phyloP scores from a whole-genome alignment of 1,284 basidiomycete species.

The Rhodotorula sp. region DNA sequence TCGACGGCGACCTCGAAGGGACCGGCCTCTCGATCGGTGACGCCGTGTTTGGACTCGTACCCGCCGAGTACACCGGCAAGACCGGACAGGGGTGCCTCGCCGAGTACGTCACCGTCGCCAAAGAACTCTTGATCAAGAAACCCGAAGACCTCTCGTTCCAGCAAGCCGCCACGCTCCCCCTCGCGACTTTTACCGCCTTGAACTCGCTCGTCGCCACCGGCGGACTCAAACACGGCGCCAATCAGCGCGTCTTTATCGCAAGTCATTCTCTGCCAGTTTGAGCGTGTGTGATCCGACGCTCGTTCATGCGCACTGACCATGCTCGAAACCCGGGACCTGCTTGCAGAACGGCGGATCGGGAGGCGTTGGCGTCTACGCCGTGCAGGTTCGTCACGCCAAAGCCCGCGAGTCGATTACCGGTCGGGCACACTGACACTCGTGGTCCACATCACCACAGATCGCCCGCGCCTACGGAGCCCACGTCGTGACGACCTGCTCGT shows the following conservation, averaged over 20 bases:
- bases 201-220: constrained; percentile 56
- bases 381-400: constrained; percentile 43
- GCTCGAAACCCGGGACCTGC: neutral
- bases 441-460: constrained; percentile 52
- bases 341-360: constrained; percentile 61
- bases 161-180: constrained; percentile 60
- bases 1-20: constrained; percentile 54
- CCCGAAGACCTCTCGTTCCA: constrained; percentile 57
- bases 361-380: constrained; percentile 62
- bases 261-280: neutral
- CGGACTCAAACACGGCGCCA: constrained; percentile 46
- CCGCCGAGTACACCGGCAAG: constrained; percentile 14
- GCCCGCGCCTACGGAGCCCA: constrained; percentile 61
- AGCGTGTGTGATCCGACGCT: fast-evolving
- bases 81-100: constrained; percentile 32
- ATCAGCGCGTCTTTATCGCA: constrained; percentile 55
- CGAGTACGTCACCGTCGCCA: constrained; percentile 26
- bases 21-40: constrained; percentile 60
- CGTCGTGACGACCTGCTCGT: constrained; percentile 61
- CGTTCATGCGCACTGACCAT: too few relatives aligned
- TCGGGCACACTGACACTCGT: too few relatives aligned
- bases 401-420: neutral
- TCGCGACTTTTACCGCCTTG: constrained; percentile 60
- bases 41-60: constrained; percentile 57
- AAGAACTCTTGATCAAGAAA: constrained; percentile 42